Base-by-base conservation (phyloP, 2,329 filamentous ascomycete genomes). In the Xylaria sp. region DNA sequence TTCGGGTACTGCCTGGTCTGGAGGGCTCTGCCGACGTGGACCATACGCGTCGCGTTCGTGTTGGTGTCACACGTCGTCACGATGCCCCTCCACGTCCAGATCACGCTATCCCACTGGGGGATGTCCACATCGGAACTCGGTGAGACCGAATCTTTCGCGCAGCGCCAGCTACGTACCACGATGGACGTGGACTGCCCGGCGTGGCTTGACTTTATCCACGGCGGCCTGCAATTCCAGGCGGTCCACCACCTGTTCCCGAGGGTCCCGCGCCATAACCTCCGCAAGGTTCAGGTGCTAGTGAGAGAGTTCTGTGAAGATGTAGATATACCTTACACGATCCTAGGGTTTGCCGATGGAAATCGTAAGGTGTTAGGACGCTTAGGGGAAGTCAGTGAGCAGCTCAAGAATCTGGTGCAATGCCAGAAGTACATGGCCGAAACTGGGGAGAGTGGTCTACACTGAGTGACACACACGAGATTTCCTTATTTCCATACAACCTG, bases 151-250 rank as follows among this genome's bases (percentile, higher is more conserved):
- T 90, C 88, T 0, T 92, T 92, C 75, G 83, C 90, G 0, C 89
- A 92, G 80, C 88, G 88, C 74, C 90, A 91, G 84, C 81, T 92
- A 45, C 85, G 90, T 53, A 92, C 90, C 2, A 92, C 90, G 30
- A 91, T 92, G 89, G 90, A 92, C 73, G 87, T 92, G 50, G 89
- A 91, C 74, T 92, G 90, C 78, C 90, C 90, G 0, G 82, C 84
- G 30, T 92, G 90, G 90, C 81, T 92, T 19, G 90, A 92, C 76
- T 92, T 89, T 72, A 83, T 92, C 75, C 90, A 92, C 77, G 90
- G 90, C 59, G 90, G 90, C 0, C 82, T 92, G 30, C 90, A 92
- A 78, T 92, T 92, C 80, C 90, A 92, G 78, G 89, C 87, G 4
- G 85, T 92, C 1, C 90, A 92, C 77, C 90, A 92, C 72, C 78